phyloP scores from a whole-genome alignment of 2,329 filamentous ascomycete genomes.

The Colletotrichum navitas region DNA sequence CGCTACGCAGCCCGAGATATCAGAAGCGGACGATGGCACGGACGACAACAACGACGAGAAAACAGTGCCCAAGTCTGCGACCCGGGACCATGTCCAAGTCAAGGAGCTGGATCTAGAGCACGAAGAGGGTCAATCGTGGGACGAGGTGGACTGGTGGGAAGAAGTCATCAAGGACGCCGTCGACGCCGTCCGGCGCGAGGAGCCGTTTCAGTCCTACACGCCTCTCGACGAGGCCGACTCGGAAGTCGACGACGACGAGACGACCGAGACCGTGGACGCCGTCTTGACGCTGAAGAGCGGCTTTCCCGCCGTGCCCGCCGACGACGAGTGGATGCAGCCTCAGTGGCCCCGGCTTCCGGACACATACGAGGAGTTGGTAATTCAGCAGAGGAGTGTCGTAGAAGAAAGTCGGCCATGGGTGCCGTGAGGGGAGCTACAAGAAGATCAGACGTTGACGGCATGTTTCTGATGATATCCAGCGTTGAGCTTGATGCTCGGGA shows the following conservation, averaged over 20 bases:
- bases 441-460: background rate
- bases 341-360: conserved; percentile 40
- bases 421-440: background rate
- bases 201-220: conserved; percentile 30
- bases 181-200: conserved; percentile 30
- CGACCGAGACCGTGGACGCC: conserved; percentile 37
- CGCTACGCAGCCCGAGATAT: background rate
- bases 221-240: conserved; percentile 41
- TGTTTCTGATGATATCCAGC: conserved; percentile 8
- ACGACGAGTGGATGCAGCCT: conserved; percentile 39
- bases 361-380: conserved; percentile 40
- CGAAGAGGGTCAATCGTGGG: conserved; percentile 17
- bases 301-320: conserved; percentile 31
- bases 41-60: background rate
- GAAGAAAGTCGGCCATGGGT: conserved; percentile 31
- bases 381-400: conserved; percentile 26
- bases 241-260: conserved; percentile 39
- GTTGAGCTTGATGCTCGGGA: conserved; percentile 13
- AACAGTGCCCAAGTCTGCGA: background rate
- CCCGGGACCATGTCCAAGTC: conserved; percentile 8
- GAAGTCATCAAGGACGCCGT: conserved; percentile 41
- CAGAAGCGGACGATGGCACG: conserved; percentile 1
- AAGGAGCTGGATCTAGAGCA: conserved; percentile 11
- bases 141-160: conserved; percentile 38
- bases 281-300: conserved; percentile 30